Evolutionary conservation across 176 grass and related monocot genomes (phyloP), one percentile per base, ranked within the genome.

Genomic region (Phyllostachys edulis): DNA sequence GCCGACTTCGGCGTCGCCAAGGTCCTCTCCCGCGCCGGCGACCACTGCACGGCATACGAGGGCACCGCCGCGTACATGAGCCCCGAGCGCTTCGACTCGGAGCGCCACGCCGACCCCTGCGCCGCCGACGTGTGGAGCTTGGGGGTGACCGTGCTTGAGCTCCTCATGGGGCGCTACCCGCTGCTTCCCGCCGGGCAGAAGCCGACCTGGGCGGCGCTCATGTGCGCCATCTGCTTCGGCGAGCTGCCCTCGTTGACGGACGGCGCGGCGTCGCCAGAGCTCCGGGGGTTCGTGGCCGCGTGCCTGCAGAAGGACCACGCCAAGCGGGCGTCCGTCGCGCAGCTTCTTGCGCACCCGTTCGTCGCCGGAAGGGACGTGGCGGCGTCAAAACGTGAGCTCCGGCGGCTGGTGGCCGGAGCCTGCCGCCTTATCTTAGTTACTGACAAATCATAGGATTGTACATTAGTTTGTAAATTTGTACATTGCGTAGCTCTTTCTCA

Each of bases 41-140:
- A 87, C 27, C 16, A 42, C 68, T 75, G 87, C 74, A 20, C 36
- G 21, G 57, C 84, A 21, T 92, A 84, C 37, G 68, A 69, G 17
- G 90, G 83, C 26, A 92, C 90, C 16, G 68, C 82, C 17, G 86
- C 90, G 26, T 92, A 92, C 78, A 89, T 92, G 83, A 92, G 90
- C 32, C 86, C 86, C 3, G 86, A 92, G 73, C 82, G 83, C 9
- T 89, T 88, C 57, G 86, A 88, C 82, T 67, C 86, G 12, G 90
- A 85, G 73, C 69, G 69, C 34, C 82, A 50, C 41, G 80, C 75
- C 51, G 83, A 92, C 57, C 86, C 86, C 7, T 57, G 6, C 67
- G 86, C 90, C 18, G 78, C 79, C 20, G 90, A 92, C 83, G 79
- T 92, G 4, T 92, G 90, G 90, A 47, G 90, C 78, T 62, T 89